These are phyloP conservation scores for Viola pubescens DNA, from an alignment of 441 rosid species.

Conservation along the genomic window DNA sequence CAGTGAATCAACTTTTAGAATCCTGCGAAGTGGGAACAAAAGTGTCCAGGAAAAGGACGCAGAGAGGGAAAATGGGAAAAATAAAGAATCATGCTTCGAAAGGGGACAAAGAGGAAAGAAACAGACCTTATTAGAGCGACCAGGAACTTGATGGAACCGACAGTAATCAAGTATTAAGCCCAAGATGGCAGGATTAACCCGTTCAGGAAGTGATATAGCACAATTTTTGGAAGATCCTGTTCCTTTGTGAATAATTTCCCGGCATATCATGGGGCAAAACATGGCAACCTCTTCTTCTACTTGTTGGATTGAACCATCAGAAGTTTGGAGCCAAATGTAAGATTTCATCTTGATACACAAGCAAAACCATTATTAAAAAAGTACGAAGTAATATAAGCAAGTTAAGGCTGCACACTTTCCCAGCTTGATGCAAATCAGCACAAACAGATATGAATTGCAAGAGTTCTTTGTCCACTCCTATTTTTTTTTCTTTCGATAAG, in stretches of 20 bases:
- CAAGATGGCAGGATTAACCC: conserved; percentile 48
- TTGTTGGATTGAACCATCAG: conserved; percentile 66
- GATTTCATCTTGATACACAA: conserved; percentile 46
- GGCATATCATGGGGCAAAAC: conserved; percentile 65
- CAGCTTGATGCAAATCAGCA: background rate
- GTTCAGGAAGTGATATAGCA: conserved; percentile 61
- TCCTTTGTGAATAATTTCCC: conserved; percentile 45
- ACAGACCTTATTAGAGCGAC: conserved; percentile 59
- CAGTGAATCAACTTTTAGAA: background rate
- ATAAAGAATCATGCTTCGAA: background rate
- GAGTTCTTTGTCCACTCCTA: background rate
- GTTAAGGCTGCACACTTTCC: background rate
- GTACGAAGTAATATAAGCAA: background rate
- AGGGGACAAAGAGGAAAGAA: background rate
- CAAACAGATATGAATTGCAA: conserved; percentile 2
- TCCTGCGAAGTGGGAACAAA: background rate
- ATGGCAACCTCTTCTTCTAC: conserved; percentile 72
- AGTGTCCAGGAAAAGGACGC: background rate
- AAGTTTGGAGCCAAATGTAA: conserved; percentile 63
- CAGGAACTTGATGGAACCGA: conserved; percentile 63
- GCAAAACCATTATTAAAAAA: conserved; percentile 6
- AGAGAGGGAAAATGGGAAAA: background rate
- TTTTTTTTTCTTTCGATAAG: background rate
- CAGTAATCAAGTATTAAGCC: conserved; percentile 59
- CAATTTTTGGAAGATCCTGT: conserved; percentile 59